Evolutionary conservation across 257 asterid species (phyloP).

Genomic region (Cordia subcordata): DNA sequence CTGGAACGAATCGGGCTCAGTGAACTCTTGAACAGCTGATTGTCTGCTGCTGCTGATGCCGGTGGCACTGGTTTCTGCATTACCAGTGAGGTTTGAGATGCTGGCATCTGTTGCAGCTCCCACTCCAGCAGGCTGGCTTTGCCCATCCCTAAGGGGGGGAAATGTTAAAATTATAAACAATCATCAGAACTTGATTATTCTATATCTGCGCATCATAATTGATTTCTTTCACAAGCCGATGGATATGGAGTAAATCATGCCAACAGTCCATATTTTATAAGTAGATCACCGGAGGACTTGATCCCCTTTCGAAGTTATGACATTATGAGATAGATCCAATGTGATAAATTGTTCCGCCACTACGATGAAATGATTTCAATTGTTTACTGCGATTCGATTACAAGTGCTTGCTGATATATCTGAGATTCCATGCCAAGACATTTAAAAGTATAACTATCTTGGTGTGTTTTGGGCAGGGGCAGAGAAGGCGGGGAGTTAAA

Average conservation of each 20-base stretch:
- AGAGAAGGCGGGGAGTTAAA: neutral
- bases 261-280: no score
- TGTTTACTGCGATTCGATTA: no score
- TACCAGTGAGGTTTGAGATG: constrained; percentile 10
- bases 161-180: neutral
- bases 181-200: neutral
- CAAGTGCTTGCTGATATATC: no score
- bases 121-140: constrained; percentile 21
- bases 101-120: constrained; percentile 17
- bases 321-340: no score
- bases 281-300: no score
- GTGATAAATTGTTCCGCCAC: no score
- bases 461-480: no score
- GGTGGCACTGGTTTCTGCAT: constrained; percentile 23
- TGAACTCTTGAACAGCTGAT: constrained; percentile 14
- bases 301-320: no score
- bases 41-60: constrained; percentile 17
- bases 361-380: no score
- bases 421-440: no score
- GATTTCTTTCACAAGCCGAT: neutral
- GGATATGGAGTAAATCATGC: no score
- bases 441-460: no score
- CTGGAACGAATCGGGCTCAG: constrained; percentile 18
- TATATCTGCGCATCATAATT: neutral
- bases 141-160: constrained; percentile 35